Percentiles rank a stretch among this genome's conserved stretches.
Evolutionary conservation across 192 early-diverging fungal species (phyloP).

Genomic region (Gamsiella multidivaricata): DNA sequence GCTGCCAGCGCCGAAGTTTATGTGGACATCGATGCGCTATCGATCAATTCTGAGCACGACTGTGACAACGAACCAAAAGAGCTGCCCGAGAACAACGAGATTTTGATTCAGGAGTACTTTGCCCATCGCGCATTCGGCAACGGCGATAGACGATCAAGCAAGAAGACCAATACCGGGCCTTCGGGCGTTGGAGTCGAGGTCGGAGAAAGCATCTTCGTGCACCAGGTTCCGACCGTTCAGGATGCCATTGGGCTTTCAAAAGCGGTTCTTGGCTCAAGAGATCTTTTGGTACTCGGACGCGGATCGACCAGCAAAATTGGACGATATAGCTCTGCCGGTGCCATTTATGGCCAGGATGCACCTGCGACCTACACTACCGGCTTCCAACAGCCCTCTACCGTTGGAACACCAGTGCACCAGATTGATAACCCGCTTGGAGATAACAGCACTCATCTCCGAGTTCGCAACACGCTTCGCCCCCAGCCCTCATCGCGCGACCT

Average conservation of each 20-base stretch:
- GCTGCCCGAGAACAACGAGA: slow-evolving; percentile 33
- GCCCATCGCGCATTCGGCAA: slow-evolving; percentile 10
- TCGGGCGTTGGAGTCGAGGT: slow-evolving; percentile 23
- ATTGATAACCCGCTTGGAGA: slow-evolving; percentile 31
- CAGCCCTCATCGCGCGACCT: slow-evolving; percentile 45
- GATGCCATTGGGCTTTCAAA: slow-evolving; percentile 53
- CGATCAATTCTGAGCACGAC: slow-evolving; percentile 24
- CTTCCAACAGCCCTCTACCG: slow-evolving; percentile 6
- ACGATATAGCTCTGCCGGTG: slow-evolving; percentile 3
- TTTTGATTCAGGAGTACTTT: slow-evolving; percentile 20
- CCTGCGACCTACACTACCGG: background rate
- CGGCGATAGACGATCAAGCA: slow-evolving; percentile 10
- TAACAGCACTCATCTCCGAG: slow-evolving; percentile 3
- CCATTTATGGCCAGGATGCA: slow-evolving; percentile 11
- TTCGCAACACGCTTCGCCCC: slow-evolving; percentile 19
- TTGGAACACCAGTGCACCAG: slow-evolving; percentile 6
- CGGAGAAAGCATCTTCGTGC: slow-evolving; percentile 41
- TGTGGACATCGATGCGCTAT: slow-evolving; percentile 20
- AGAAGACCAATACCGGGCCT: slow-evolving; percentile 8
- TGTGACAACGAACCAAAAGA: background rate
- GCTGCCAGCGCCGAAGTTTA: background rate
- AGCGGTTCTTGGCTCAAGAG: slow-evolving; percentile 52
- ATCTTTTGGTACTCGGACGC: slow-evolving; percentile 62
- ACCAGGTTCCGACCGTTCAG: slow-evolving; percentile 46
- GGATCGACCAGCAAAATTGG: slow-evolving; percentile 28